These are phyloP conservation scores for Clitopilus hobsonii DNA, from an alignment of 768 basidiomycete species.

Conservation along the genomic window DNA sequence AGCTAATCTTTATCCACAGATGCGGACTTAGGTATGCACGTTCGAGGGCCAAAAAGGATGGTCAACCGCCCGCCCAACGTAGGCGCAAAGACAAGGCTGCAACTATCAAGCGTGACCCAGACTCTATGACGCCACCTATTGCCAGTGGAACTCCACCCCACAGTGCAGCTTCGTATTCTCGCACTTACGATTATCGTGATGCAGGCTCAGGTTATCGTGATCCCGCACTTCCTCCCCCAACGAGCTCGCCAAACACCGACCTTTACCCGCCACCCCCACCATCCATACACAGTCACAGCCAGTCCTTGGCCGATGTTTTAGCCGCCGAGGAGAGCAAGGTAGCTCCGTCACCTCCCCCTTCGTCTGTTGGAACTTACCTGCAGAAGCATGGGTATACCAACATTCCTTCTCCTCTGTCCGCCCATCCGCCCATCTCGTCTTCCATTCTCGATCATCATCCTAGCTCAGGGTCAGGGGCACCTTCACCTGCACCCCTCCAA, in stretches of 20 bases:
- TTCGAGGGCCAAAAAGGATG: conserved; percentile 86
- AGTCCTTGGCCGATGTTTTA: conserved; percentile 34
- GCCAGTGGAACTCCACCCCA: conserved; percentile 17
- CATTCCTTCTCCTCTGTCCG: conserved; percentile 42
- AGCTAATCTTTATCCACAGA: conserved; percentile 27
- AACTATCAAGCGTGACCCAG: conserved; percentile 28
- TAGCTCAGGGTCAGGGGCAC: conserved; percentile 12
- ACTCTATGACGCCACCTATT: conserved; percentile 33
- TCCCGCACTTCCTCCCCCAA: background rate
- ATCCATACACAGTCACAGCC: conserved; percentile 52
- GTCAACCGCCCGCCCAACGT: conserved; percentile 48
- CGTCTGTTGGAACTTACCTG: conserved; percentile 29
- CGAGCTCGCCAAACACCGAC: background rate
- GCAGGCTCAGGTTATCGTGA: conserved; percentile 6
- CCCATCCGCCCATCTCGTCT: background rate
- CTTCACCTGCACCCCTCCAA: conserved; percentile 10
- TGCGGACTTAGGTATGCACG: conserved; percentile 86
- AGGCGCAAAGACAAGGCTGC: conserved; percentile 60
- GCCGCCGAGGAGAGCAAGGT: conserved; percentile 38
- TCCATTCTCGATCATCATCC: conserved; percentile 36
- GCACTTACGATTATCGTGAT: conserved; percentile 43
- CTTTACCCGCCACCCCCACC: conserved; percentile 37
- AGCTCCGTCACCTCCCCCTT: conserved; percentile 65
- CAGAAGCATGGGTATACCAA: conserved; percentile 33
- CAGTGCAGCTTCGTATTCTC: conserved; percentile 38